phyloP scores from a whole-genome alignment of 495 filamentous ascomycete species.

The Aspergillus haitiensis region DNA sequence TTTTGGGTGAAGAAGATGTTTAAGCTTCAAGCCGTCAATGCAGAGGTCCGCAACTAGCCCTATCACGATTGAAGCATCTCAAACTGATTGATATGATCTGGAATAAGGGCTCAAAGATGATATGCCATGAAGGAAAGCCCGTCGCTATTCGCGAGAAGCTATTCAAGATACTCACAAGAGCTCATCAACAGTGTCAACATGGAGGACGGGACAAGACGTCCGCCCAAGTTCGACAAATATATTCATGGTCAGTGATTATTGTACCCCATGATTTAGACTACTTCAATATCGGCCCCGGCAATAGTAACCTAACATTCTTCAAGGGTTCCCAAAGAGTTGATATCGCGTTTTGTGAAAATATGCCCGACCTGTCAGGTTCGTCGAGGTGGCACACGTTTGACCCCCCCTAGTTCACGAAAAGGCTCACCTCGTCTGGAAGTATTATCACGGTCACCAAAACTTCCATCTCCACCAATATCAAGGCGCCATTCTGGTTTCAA shows the following conservation, averaged over 20 bases:
- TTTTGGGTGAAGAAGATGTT: constrained; percentile 67
- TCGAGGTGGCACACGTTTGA: constrained; percentile 45
- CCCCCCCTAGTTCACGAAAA: constrained; percentile 47
- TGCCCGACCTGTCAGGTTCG: constrained; percentile 55
- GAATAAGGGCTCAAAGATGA: constrained; percentile 44
- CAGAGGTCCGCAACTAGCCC: constrained; percentile 34
- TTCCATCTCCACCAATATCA: constrained; percentile 41
- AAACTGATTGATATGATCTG: constrained; percentile 20
- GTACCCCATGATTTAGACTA: too few relatives aligned
- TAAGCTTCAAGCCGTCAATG: constrained; percentile 42
- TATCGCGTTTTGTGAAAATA: constrained; percentile 58
- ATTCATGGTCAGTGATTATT: constrained; percentile 51
- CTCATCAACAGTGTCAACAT: constrained; percentile 58
- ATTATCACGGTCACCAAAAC: constrained; percentile 42
- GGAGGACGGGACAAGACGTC: constrained; percentile 63
- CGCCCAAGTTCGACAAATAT: constrained; percentile 55
- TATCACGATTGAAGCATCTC: not conserved
- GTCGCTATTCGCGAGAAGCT: constrained; percentile 60
- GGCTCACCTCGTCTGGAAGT: constrained; percentile 43
- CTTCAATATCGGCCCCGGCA: too few relatives aligned
- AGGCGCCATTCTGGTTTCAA: constrained; percentile 40
- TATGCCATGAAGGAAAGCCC: constrained; percentile 60
- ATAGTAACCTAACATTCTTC: not conserved
- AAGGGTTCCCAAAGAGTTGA: constrained; percentile 60
- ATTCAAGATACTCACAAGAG: constrained; percentile 56